Evolutionary conservation across 2,329 filamentous ascomycete species (phyloP), one percentile per base, ranked within the genome.

Genomic region (Tolypocladium pustulatum): DNA sequence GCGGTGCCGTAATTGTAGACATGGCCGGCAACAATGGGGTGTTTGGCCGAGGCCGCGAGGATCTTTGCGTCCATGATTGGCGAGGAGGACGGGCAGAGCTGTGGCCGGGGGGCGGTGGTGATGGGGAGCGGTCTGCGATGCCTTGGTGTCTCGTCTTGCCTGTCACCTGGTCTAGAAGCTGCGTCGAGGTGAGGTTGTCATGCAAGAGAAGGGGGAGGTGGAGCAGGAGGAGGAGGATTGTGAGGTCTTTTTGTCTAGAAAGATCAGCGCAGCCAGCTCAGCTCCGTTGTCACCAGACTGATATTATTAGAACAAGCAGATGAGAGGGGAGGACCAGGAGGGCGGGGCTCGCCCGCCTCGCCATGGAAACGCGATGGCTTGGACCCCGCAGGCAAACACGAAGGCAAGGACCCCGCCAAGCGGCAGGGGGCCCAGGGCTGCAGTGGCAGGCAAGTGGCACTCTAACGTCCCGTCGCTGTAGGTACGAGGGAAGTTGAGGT

Each of bases 1-100:
- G 84, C 84, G 36, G 84, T 87, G 65, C 84, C 84, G 74, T 87
- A 87, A 65, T 81, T 83, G 75, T 85, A 87, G 59, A 73, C 65
- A 58, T 78, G 79, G 65, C 79, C 80, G 57, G 75, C 69, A 57
- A 80, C 77, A 61, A 85, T 84, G 63, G 84, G 79, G 70, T 86
- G 81, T 74, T 81, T 84, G 73, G 80, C 76, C 57, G 84, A 85
- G 67, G 83, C 84, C 60, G 76, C 80, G 65, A 86, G 74, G 65
- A 87, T 81, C 64, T 78, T 75, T 60, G 76, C 76, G 66, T 81
- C 78, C 81, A 84, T 84, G 68, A 60, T 65, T 61, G 55, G 49
- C 49, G 30, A n/a, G 30, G 49, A 10, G 4, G 46, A 20, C 25
- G 43, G 13, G 46, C 25, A 51, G 40, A 22, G 27, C 30, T 34